These are phyloP conservation scores for Colletotrichum cuscutae DNA, from an alignment of 2,329 filamentous ascomycete species.

Conservation along the genomic window DNA sequence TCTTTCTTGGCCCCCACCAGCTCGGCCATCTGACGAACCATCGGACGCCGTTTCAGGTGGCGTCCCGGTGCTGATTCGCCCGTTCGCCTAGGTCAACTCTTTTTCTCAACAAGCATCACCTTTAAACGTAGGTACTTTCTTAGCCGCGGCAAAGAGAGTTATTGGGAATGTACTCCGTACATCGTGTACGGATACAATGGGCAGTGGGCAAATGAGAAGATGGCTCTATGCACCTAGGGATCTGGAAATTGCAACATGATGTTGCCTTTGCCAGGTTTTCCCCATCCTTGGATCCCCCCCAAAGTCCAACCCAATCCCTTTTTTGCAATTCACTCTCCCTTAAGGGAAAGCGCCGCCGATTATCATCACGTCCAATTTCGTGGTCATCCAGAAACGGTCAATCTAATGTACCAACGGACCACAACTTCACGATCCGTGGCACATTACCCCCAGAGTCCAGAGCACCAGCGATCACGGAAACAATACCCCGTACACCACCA, in stretches of 20 bases:
- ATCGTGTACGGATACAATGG: too few relatives aligned
- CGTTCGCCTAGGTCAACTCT: background rate
- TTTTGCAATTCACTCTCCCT: background rate
- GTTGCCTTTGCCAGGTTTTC: background rate
- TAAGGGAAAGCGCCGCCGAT: slow-evolving; percentile 1
- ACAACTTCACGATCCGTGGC: too few relatives aligned
- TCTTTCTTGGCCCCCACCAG: background rate
- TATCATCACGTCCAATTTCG: slow-evolving; percentile 10
- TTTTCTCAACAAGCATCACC: background rate
- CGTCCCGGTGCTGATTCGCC: slow-evolving; percentile 24
- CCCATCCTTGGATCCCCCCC: background rate
- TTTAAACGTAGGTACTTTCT: background rate
- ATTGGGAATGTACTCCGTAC: background rate
- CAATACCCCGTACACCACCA: background rate
- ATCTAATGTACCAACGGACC: too few relatives aligned
- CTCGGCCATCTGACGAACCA: slow-evolving; percentile 28
- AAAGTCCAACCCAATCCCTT: background rate
- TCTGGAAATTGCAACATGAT: slow-evolving; percentile 25
- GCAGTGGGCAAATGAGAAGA: background rate
- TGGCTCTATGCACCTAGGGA: background rate
- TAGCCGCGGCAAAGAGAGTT: slow-evolving; percentile 16
- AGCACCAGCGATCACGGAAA: too few relatives aligned
- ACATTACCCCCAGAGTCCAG: too few relatives aligned
- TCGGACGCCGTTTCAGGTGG: slow-evolving; percentile 27
- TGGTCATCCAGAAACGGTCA: background rate